phyloP scores from a whole-genome alignment of 805 yeast genomes.

The Wilhelminamyces savonicus region DNA sequence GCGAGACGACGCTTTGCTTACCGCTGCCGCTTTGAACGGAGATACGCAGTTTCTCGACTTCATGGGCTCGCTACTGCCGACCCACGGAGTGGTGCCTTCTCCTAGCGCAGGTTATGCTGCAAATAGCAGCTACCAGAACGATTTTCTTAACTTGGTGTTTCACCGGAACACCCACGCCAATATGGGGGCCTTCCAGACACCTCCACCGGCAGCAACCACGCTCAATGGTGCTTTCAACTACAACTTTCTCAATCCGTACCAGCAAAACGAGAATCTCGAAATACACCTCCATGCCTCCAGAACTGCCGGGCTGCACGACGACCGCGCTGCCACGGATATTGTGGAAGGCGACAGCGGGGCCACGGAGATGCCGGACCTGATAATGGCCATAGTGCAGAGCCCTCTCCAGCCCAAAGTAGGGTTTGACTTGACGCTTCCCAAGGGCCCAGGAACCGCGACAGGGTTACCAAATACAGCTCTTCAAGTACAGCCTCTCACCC shows the following conservation, averaged over 20 bases:
- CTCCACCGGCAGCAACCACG: no score
- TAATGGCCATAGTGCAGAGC: slow-evolving; percentile 44
- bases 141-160: slow-evolving; percentile 46
- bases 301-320: slow-evolving; percentile 13
- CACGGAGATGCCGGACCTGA: slow-evolving; percentile 45
- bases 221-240: no score
- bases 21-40: slow-evolving; percentile 66
- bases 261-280: slow-evolving; percentile 29
- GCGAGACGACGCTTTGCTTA: slow-evolving; percentile 63
- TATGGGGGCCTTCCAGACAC: no score
- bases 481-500: slow-evolving; percentile 60
- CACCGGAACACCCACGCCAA: slow-evolving; percentile 39
- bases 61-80: slow-evolving; percentile 23
- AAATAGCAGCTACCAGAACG: slow-evolving; percentile 34
- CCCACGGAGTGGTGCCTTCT: no score
- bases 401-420: slow-evolving; percentile 37
- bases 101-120: no score
- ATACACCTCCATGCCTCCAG: slow-evolving; percentile 39
- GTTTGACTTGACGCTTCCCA: slow-evolving; percentile 31
- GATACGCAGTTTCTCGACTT: slow-evolving; percentile 54
- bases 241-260: slow-evolving; percentile 34
- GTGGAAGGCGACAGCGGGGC: slow-evolving; percentile 28
- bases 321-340: slow-evolving; percentile 25
- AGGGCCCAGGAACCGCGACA: slow-evolving; percentile 7
- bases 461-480: slow-evolving; percentile 56